Conservation (phyloP, 768 basidiomycete genomes). For the Lepiota brunneoincarnata region DNA sequence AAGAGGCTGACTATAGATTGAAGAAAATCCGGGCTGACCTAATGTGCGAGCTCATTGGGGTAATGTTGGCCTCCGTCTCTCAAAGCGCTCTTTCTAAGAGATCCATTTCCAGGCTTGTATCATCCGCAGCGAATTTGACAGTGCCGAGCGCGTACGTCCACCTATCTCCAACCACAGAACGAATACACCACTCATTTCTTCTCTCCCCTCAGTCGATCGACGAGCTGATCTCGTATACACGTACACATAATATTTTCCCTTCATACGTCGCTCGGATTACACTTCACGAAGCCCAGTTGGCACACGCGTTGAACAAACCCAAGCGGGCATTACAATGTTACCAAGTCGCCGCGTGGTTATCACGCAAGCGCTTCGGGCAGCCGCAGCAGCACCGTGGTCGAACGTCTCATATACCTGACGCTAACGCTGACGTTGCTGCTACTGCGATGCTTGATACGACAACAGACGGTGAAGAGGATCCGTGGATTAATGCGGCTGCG, state of each 20-base stretch:
- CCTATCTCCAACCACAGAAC: not conserved
- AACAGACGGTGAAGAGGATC: conserved; percentile 27
- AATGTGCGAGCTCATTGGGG: conserved; percentile 66
- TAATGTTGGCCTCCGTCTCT: conserved; percentile 31
- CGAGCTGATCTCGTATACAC: conserved; percentile 57
- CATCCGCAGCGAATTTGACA: conserved; percentile 65
- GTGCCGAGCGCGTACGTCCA: conserved; percentile 51
- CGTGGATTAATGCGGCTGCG: conserved; percentile 31
- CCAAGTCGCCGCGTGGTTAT: conserved; percentile 53
- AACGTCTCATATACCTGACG: not conserved
- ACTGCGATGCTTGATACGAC: not conserved
- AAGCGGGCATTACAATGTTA: conserved; percentile 62
- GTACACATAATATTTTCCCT: conserved; percentile 53
- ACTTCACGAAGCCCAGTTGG: conserved; percentile 69
- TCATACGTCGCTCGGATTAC: conserved; percentile 60
- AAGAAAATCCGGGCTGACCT: conserved; percentile 70
- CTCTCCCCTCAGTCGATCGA: conserved; percentile 19
- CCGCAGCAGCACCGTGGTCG: conserved; percentile 13
- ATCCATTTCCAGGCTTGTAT: conserved; percentile 48
- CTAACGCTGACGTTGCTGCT: not conserved
- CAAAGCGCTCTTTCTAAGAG: not conserved
- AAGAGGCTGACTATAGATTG: conserved; percentile 45
- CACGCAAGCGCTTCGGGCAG: conserved; percentile 15
- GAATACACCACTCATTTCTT: not conserved
- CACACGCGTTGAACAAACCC: conserved; percentile 58